phyloP scores from a whole-genome alignment of 2,329 filamentous ascomycete genomes.

The Fusarium euwallaceae region DNA sequence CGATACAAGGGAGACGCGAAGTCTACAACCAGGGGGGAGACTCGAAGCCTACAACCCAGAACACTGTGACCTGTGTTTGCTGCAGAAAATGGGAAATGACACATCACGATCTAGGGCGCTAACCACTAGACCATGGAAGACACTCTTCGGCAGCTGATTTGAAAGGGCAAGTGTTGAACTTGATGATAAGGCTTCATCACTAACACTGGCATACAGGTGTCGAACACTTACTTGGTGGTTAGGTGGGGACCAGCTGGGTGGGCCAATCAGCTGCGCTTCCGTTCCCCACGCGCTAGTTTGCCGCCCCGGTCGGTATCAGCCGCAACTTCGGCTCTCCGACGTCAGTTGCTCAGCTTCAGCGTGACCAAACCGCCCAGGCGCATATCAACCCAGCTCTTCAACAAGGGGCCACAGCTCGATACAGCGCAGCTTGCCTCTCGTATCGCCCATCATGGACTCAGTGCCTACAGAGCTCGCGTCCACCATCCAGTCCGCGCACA shows the following conservation, averaged over 20 bases:
- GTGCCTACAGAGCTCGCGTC: constrained; percentile 78
- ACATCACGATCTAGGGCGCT: neutral
- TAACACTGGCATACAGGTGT: neutral
- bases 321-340: constrained; percentile 32
- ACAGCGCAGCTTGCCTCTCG: neutral
- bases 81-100: neutral
- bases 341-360: constrained; percentile 17
- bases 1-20: neutral
- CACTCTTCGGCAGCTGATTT: neutral
- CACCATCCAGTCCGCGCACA: constrained; percentile 83
- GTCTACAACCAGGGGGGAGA: neutral
- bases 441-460: constrained; percentile 60
- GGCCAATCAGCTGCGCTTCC: neutral
- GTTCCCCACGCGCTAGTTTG: constrained; percentile 29
- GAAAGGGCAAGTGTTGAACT: neutral
- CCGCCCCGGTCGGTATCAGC: constrained; percentile 49
- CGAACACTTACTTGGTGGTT: neutral
- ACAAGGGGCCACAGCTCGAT: neutral
- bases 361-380: neutral
- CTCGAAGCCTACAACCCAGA: neutral
- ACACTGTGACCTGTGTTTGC: neutral
- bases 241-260: constrained; percentile 1
- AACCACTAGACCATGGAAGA: neutral
- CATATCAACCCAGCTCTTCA: neutral
- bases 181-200: neutral